These are phyloP conservation scores for Chlamydomonas applanata DNA, from an alignment of 139 green algal genomes.

Conservation along the genomic window DNA sequence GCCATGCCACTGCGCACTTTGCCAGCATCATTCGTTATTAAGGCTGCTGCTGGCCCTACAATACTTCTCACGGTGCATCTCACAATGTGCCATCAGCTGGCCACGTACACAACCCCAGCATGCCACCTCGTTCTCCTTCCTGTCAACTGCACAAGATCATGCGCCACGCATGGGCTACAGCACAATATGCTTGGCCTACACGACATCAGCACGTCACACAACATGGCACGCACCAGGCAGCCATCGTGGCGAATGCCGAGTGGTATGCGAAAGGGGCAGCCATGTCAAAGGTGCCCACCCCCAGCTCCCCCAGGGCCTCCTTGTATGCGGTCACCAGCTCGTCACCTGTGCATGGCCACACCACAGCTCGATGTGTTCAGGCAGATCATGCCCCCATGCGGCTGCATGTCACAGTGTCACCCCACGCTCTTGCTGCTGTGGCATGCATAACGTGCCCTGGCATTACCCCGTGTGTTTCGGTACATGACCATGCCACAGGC, in stretches of 20 bases:
- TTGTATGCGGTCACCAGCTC: slow-evolving; percentile 50
- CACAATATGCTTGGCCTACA: background rate
- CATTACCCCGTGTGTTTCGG: no score
- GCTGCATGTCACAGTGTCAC: no score
- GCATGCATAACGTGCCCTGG: no score
- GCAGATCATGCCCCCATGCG: background rate
- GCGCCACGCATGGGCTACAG: no score
- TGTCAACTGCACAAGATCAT: slow-evolving; percentile 12
- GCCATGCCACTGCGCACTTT: no score
- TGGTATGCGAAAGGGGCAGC: slow-evolving; percentile 54
- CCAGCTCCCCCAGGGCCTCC: slow-evolving; percentile 37
- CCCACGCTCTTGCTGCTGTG: no score
- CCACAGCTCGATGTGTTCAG: background rate
- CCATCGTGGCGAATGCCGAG: slow-evolving; percentile 47
- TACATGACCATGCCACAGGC: no score
- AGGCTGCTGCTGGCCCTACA: no score
- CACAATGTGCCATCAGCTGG: no score
- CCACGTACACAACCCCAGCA: background rate
- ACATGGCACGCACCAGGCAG: slow-evolving; percentile 23
- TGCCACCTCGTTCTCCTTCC: background rate
- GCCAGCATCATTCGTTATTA: no score
- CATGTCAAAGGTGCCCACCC: slow-evolving; percentile 59
- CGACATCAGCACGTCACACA: background rate
- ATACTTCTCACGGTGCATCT: no score
- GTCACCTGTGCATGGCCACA: no score